These are phyloP conservation scores for Botryotinia calthae DNA, from an alignment of 2,329 filamentous ascomycete genomes.

Conservation along the genomic window DNA sequence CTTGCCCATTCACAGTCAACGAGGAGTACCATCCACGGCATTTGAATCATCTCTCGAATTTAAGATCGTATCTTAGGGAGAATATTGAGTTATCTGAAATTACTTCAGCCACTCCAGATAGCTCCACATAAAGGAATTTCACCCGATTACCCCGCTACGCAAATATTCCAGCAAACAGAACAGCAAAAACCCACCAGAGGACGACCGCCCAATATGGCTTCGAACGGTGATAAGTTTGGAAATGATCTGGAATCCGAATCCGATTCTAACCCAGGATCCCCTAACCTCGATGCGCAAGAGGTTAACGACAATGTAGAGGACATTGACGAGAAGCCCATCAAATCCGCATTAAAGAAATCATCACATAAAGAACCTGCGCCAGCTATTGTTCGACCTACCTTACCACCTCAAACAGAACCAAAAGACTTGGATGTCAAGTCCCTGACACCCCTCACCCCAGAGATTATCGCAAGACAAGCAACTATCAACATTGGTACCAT, in stretches of 20 bases:
- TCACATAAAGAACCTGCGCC: conserved; percentile 54
- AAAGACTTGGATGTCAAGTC: conserved; percentile 78
- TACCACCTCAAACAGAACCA: conserved; percentile 91
- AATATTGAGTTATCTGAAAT: conserved; percentile 1
- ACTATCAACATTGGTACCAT: conserved; percentile 99
- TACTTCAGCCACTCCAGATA: background rate
- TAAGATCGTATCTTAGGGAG: background rate
- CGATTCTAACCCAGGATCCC: conserved; percentile 56
- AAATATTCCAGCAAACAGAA: conserved; percentile 16
- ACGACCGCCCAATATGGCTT: conserved; percentile 37
- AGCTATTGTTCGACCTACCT: conserved; percentile 58
- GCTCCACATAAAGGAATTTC: background rate
- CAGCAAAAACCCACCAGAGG: conserved; percentile 21
- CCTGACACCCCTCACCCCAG: conserved; percentile 83
- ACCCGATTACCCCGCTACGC: conserved; percentile 24
- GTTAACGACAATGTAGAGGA: conserved; percentile 58
- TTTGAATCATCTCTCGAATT: conserved; percentile 8
- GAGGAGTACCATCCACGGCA: conserved; percentile 7
- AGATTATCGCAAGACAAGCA: conserved; percentile 96
- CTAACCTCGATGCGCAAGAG: conserved; percentile 47
- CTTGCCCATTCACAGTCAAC: conserved; percentile 5
- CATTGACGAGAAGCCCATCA: conserved; percentile 62
- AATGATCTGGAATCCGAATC: conserved; percentile 74
- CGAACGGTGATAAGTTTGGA: conserved; percentile 60
- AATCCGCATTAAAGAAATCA: conserved; percentile 84